Evolutionary conservation across 129 eudicot species (phyloP).

Genomic region (Lactuca sativa): DNA sequence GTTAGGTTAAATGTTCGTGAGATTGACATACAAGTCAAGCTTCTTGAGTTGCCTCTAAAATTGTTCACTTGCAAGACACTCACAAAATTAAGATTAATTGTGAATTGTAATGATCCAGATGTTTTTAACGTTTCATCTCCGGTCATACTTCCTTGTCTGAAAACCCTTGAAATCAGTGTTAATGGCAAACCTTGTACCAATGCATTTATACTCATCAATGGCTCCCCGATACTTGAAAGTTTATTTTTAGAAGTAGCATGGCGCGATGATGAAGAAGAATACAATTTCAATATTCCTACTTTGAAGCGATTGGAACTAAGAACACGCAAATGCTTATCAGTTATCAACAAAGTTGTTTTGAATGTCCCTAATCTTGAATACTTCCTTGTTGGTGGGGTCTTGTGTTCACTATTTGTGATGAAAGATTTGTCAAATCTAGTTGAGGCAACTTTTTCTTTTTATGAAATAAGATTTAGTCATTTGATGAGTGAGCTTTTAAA

Average conservation of each 20-base stretch:
- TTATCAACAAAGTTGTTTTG: background rate
- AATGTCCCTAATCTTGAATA: background rate
- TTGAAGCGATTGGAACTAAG: background rate
- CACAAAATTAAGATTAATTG: background rate
- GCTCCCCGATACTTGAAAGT: background rate
- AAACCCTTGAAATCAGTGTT: background rate
- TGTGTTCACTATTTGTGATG: background rate
- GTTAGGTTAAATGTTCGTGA: background rate
- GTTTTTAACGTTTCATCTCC: background rate
- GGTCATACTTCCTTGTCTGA: background rate
- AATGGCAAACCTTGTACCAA: background rate
- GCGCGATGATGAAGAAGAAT: background rate
- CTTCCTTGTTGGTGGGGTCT: background rate
- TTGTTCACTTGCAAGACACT: background rate
- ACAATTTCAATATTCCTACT: background rate
- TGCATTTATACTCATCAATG: background rate
- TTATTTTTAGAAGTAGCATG: background rate
- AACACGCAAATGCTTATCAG: background rate
- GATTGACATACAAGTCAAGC: background rate
- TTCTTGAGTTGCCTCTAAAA: background rate
- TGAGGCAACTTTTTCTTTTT: background rate
- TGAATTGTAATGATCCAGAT: background rate
- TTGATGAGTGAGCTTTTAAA: background rate
- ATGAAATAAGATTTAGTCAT: background rate
- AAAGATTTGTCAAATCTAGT: background rate